phyloP scores from a whole-genome alignment of 2,329 filamentous ascomycete genomes.

The Xenoacremonium recifei region DNA sequence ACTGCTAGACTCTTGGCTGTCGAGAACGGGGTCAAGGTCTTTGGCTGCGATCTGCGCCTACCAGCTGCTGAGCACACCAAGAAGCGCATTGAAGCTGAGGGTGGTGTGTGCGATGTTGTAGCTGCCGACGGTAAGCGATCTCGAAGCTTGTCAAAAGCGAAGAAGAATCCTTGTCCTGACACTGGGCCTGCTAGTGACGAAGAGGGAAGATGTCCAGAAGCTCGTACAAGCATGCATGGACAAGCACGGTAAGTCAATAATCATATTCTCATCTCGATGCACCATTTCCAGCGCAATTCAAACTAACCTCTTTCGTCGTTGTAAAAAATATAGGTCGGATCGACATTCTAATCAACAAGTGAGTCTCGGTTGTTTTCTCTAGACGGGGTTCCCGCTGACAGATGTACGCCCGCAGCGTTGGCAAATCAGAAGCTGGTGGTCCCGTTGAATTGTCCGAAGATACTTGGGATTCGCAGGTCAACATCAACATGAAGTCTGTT shows the following conservation, averaged over 20 bases:
- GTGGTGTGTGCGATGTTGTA: not conserved
- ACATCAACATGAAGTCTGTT: conserved; percentile 11
- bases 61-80: not conserved
- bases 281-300: too few relatives aligned
- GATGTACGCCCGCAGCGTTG: not conserved
- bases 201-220: not conserved
- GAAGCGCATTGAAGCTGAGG: not conserved
- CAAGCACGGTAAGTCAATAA: conserved; percentile 2
- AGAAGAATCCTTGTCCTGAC: not conserved
- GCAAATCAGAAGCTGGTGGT: not conserved
- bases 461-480: conserved; percentile 5
- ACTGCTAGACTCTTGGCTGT: conserved; percentile 1
- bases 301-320: too few relatives aligned
- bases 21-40: conserved; percentile 2
- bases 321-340: conserved; percentile 4
- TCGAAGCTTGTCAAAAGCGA: too few relatives aligned
- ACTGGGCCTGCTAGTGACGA: not conserved
- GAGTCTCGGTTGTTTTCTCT: too few relatives aligned
- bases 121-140: not conserved
- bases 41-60: conserved; percentile 4
- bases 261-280: too few relatives aligned
- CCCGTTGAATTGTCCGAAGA: not conserved
- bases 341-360: conserved; percentile 7
- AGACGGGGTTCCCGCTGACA: too few relatives aligned
- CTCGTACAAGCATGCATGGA: conserved; percentile 2